These are phyloP conservation scores for Pyronema domesticum DNA, from an alignment of 495 filamentous ascomycete species.

Conservation along the genomic window DNA sequence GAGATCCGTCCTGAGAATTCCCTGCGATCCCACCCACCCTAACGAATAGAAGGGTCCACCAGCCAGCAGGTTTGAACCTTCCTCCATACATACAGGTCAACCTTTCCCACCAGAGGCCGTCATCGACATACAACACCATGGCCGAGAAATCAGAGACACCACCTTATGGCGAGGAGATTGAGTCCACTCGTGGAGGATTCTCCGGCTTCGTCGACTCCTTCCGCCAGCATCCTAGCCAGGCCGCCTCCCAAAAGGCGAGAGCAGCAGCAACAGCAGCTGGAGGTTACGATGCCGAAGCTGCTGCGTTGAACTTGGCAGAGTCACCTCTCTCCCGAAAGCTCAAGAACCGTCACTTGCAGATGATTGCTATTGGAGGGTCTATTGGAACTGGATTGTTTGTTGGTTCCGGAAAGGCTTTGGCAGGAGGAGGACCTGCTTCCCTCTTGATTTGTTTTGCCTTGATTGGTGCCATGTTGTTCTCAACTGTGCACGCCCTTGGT, in stretches of 20 bases:
- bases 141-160: not conserved
- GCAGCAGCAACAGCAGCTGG: conserved; percentile 39
- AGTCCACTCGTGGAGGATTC: conserved; percentile 11
- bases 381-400: conserved; percentile 95
- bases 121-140: not conserved
- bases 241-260: conserved; percentile 38
- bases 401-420: conserved; percentile 61
- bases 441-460: conserved; percentile 65
- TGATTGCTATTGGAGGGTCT: conserved; percentile 92
- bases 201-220: conserved; percentile 57
- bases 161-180: not conserved
- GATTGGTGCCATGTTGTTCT: conserved; percentile 80
- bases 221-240: conserved; percentile 50
- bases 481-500: conserved; percentile 77
- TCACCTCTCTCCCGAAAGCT: conserved; percentile 58
- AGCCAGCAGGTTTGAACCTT: too few relatives aligned
- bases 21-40: too few relatives aligned
- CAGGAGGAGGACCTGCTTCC: conserved; percentile 66
- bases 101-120: too few relatives aligned
- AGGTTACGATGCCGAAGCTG: conserved; percentile 56
- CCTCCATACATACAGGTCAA: too few relatives aligned
- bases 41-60: too few relatives aligned
- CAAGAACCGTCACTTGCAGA: conserved; percentile 77
- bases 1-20: too few relatives aligned
- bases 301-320: conserved; percentile 54